A percentile compares a stretch with the other conserved stretches of the same genome.
Conservation (phyloP, 148 eudicot genomes). For the Camellia lanceoleosa region DNA sequence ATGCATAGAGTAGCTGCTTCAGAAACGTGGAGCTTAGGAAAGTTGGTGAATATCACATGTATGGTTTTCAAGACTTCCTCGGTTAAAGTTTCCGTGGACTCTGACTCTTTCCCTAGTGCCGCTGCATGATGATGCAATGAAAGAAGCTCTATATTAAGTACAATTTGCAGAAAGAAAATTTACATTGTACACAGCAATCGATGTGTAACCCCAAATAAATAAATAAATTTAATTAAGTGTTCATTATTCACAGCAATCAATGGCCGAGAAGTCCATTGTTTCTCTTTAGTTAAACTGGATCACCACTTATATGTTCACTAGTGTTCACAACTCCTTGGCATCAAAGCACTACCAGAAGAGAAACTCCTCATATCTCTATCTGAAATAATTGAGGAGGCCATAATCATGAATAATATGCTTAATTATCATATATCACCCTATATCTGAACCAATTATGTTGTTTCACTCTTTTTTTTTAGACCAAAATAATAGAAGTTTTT, state of each 20-base stretch:
- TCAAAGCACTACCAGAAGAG: neutral
- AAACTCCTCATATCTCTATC: neutral
- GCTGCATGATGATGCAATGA: conserved; percentile 33
- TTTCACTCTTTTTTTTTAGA: too few species aligned
- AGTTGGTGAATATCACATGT: conserved; percentile 63
- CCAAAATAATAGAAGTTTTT: too few species aligned
- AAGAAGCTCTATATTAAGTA: neutral
- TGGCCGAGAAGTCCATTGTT: neutral
- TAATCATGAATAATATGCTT: neutral
- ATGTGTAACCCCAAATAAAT: neutral
- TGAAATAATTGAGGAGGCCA: neutral
- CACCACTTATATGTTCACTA: too few species aligned
- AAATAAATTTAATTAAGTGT: too few species aligned
- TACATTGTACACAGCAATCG: neutral
- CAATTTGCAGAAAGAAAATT: neutral
- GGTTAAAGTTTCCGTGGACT: conserved; percentile 59
- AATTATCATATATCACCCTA: too few species aligned
- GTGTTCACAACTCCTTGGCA: neutral
- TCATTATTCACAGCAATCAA: neutral
- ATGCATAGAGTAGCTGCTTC: conserved; percentile 84
- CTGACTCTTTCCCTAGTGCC: conserved; percentile 73
- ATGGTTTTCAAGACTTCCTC: conserved; percentile 72
- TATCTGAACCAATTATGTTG: too few species aligned
- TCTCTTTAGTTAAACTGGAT: conserved; percentile 1
- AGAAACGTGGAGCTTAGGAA: conserved; percentile 65